phyloP scores from a whole-genome alignment of 2,329 filamentous ascomycete genomes.

The Penicillium frequentans region DNA sequence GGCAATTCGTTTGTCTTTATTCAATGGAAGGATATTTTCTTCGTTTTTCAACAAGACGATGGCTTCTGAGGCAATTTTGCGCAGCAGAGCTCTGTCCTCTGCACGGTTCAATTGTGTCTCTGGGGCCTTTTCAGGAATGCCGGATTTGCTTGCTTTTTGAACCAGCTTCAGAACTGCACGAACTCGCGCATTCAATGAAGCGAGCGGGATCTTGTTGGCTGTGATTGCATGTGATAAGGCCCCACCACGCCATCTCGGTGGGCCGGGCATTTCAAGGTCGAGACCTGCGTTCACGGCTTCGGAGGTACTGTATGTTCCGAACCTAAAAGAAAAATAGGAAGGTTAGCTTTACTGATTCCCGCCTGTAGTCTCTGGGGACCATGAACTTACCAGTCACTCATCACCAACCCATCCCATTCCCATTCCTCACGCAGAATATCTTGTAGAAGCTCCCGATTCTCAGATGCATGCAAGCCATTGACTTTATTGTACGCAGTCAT shows the following conservation, averaged over 20 bases:
- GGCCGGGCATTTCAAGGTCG: conserved; percentile 48
- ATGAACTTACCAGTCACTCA: conserved; percentile 44
- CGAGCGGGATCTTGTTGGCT: conserved; percentile 54
- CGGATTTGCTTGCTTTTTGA: conserved; percentile 54
- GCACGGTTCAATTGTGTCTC: conserved; percentile 57
- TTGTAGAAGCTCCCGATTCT: conserved; percentile 38
- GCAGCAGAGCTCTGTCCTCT: conserved; percentile 61
- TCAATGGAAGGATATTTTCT: conserved; percentile 58
- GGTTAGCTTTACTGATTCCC: neutral
- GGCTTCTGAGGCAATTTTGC: conserved; percentile 64
- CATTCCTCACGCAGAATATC: conserved; percentile 45
- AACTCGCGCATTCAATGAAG: conserved; percentile 55
- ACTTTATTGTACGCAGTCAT: conserved; percentile 61
- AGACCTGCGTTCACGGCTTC: conserved; percentile 43
- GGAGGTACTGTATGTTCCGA: conserved; percentile 42
- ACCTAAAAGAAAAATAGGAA: conserved; percentile 23
- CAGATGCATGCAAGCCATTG: conserved; percentile 49
- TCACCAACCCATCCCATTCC: conserved; percentile 45
- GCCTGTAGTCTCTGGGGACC: neutral
- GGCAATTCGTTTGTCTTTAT: conserved; percentile 43
- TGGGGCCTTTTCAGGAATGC: conserved; percentile 54
- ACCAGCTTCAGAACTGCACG: conserved; percentile 57
- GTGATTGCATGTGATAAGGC: conserved; percentile 41
- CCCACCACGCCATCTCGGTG: conserved; percentile 37
- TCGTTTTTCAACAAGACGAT: conserved; percentile 74